Percentiles rank a stretch among this genome's conserved stretches.
Evolutionary conservation across 441 rosid genomes (phyloP).

Genomic region (Kokia cookei): DNA sequence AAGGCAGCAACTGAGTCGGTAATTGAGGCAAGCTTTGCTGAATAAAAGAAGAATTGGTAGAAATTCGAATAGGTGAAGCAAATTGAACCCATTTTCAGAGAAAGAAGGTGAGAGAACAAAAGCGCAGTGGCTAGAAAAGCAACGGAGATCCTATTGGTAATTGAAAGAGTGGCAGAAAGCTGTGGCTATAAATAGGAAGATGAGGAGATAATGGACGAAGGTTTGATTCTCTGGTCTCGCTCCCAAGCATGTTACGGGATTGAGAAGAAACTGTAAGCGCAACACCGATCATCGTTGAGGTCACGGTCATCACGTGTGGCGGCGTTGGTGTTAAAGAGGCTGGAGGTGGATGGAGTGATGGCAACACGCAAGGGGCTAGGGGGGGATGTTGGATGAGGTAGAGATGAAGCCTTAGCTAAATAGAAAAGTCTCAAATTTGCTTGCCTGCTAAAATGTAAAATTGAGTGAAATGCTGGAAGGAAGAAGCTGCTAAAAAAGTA

Average conservation of each 20-base stretch:
- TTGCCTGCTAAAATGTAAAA: background rate
- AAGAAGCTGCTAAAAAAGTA: slow-evolving; percentile 10
- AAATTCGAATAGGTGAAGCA: background rate
- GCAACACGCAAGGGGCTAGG: slow-evolving; percentile 8
- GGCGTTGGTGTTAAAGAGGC: slow-evolving; percentile 48
- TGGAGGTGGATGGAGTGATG: slow-evolving; percentile 18
- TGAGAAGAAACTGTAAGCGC: slow-evolving; percentile 39
- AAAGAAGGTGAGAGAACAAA: background rate
- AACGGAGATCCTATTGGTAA: slow-evolving; percentile 4
- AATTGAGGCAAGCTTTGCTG: background rate
- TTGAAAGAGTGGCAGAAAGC: slow-evolving; percentile 2
- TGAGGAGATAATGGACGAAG: slow-evolving; percentile 16
- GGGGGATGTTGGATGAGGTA: slow-evolving; percentile 24
- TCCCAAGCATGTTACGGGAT: slow-evolving; percentile 24
- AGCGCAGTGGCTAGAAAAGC: background rate
- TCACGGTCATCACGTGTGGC: slow-evolving; percentile 25
- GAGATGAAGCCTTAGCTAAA: slow-evolving; percentile 34
- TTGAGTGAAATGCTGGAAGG: background rate
- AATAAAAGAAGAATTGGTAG: background rate
- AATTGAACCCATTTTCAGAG: background rate
- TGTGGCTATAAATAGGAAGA: slow-evolving; percentile 14
- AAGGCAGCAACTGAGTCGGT: background rate
- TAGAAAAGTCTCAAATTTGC: background rate
- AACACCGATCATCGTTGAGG: slow-evolving; percentile 15
- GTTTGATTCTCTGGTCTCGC: slow-evolving; percentile 49